phyloP scores from a whole-genome alignment of 352 stramenopile species.

The Thraustochytrium sp. region DNA sequence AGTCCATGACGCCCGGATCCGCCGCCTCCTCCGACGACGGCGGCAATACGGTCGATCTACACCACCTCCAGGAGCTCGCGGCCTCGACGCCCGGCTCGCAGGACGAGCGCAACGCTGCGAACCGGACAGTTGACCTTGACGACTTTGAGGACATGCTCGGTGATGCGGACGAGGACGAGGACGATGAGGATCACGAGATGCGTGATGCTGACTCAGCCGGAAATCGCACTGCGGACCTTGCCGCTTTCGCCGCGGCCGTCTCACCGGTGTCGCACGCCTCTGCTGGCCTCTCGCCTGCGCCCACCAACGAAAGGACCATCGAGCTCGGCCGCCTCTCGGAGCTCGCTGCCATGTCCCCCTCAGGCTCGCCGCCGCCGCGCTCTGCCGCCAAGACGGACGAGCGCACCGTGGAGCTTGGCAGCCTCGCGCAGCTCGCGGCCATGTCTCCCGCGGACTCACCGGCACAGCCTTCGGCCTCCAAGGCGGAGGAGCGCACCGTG shows the following conservation, averaged over 20 bases:
- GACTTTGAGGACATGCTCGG: background rate
- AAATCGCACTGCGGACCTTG: too few species aligned
- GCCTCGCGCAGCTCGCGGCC: background rate
- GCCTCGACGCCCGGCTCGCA: too few species aligned
- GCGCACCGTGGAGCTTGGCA: background rate
- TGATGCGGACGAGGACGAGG: background rate
- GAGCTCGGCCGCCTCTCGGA: background rate
- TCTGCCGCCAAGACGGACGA: background rate
- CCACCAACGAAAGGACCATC: background rate
- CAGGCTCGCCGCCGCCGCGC: background rate
- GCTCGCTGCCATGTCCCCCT: background rate
- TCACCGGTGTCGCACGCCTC: background rate
- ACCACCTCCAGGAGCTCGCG: background rate
- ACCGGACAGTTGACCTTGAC: background rate
- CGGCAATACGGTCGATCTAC: background rate
- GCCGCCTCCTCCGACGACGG: background rate
- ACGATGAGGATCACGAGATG: background rate
- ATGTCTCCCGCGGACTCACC: background rate
- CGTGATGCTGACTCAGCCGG: background rate
- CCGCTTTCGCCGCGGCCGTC: background rate
- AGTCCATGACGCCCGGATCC: background rate
- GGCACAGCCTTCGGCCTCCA: background rate
- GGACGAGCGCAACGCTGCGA: too few species aligned
- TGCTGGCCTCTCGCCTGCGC: background rate
- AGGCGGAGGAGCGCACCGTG: background rate